Percentiles rank a stretch among this genome's conserved stretches.
Evolutionary conservation across 2,329 filamentous ascomycete species (phyloP).

Genomic region (Claviceps maximensis): DNA sequence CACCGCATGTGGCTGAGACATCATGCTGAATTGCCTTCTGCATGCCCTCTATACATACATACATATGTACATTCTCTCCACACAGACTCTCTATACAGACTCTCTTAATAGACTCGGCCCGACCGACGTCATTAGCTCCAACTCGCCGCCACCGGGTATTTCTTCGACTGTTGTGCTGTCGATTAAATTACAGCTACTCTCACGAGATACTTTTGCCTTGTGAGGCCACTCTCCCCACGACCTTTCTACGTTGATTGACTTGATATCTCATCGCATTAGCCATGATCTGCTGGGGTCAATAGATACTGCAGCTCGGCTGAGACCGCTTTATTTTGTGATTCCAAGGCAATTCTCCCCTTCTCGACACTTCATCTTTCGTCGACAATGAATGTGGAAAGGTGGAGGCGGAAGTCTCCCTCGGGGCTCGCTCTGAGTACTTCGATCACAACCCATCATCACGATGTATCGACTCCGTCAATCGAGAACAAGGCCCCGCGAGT

Average conservation of each 20-base stretch:
- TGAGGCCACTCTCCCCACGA: neutral
- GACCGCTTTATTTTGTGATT: neutral
- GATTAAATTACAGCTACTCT: neutral
- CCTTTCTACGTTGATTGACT: neutral
- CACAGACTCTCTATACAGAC: neutral
- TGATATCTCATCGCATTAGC: neutral
- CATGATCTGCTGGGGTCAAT: constrained; percentile 4
- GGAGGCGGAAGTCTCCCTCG: constrained; percentile 22
- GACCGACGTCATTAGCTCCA: neutral
- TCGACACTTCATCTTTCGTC: neutral
- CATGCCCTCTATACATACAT: neutral
- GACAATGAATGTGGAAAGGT: constrained; percentile 20
- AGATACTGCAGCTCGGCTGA: neutral
- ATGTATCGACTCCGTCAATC: constrained; percentile 8
- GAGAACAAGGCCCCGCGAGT: constrained; percentile 23
- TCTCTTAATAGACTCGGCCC: neutral
- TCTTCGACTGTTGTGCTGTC: neutral
- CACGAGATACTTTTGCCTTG: neutral
- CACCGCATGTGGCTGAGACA: constrained; percentile 14
- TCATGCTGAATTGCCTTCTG: constrained; percentile 1
- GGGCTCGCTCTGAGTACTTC: constrained; percentile 14
- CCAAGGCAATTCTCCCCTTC: neutral
- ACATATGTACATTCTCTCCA: neutral
- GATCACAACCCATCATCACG: constrained; percentile 10
- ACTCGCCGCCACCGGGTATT: neutral